phyloP scores from a whole-genome alignment of 176 grass and related monocot species.

The Alopecurus myosuroides region DNA sequence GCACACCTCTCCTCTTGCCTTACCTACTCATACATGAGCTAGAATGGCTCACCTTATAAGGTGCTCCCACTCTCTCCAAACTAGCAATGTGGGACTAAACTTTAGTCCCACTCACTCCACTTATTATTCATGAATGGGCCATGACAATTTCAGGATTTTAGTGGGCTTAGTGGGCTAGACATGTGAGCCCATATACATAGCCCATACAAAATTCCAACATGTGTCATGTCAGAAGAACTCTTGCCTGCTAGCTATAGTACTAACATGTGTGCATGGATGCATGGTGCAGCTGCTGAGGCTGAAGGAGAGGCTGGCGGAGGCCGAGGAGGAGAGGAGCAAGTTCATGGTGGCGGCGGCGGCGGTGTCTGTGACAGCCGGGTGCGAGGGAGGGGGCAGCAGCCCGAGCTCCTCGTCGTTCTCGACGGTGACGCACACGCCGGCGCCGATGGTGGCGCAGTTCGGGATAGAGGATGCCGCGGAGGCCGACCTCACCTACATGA shows the following conservation, averaged over 20 bases:
- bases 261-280: not conserved
- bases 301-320: conserved; percentile 55
- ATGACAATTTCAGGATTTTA: too few species aligned
- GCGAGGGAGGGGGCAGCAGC: conserved; percentile 37
- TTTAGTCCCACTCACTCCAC: too few species aligned
- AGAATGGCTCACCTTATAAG: too few species aligned
- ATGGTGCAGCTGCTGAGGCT: conserved; percentile 57
- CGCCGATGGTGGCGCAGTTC: conserved; percentile 45
- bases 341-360: not conserved
- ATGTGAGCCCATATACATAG: too few species aligned
- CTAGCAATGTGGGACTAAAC: too few species aligned
- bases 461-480: conserved; percentile 45
- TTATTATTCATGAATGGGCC: too few species aligned
- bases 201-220: too few species aligned
- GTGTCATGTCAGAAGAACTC: not conserved
- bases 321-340: conserved; percentile 65
- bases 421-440: conserved; percentile 51
- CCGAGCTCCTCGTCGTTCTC: conserved; percentile 91
- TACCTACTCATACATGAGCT: too few species aligned
- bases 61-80: too few species aligned
- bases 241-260: not conserved
- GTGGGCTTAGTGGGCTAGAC: too few species aligned
- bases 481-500: conserved; percentile 51
- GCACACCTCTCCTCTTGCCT: too few species aligned
- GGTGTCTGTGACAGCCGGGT: not conserved